Evolutionary conservation across 106 monocot genomes (phyloP), one percentile per base, ranked within the genome.

Genomic region (Alisma plantagoaquatica): DNA sequence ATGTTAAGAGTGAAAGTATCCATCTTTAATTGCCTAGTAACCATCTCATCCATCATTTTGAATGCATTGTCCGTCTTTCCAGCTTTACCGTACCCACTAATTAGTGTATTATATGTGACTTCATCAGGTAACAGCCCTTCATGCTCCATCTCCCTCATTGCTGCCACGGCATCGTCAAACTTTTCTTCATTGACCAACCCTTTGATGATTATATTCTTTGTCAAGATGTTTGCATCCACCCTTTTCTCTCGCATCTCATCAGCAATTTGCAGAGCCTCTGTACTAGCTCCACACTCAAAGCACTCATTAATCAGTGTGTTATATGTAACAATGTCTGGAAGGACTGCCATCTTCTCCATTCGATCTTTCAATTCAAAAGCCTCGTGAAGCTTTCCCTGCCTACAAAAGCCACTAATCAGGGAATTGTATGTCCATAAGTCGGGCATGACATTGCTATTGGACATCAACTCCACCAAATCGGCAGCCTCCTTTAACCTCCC

Each of bases 41-140:
- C 69, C 84, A 85, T 85, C 43, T 85, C 84, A 46, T 75, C 66
- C 76, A 85, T 76, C 29, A 79, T 41, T 7, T 43, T 33, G 33
- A 63, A 85, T 22, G 84, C 75, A 31, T 47, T 44, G 32, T 30
- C 66, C 15, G 49, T 52, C 35, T 85, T 64, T 15, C 76, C 73
- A 2, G 19, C 53, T 62, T 67, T 89, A 61, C 75, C 73, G 54
- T 66, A 79, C 4, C 68, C 78, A 57, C 71, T 72, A 25, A 98
- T 98, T 69, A 98, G 63, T 17, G 89, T 89, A 42, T 98, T 89
- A 43, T 98, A 98, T 1, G 89, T 89, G 7, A 98, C 70, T 29
- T 75, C 42, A 54, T 89, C 96, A 0, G 89, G 75, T 2, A 55
- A 12, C 0, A 75, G 33, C 7, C 81, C 84, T 19, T 89, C 84